Evolutionary conservation across 768 basidiomycete genomes (phyloP).

Genomic region (Russula brevipes): DNA sequence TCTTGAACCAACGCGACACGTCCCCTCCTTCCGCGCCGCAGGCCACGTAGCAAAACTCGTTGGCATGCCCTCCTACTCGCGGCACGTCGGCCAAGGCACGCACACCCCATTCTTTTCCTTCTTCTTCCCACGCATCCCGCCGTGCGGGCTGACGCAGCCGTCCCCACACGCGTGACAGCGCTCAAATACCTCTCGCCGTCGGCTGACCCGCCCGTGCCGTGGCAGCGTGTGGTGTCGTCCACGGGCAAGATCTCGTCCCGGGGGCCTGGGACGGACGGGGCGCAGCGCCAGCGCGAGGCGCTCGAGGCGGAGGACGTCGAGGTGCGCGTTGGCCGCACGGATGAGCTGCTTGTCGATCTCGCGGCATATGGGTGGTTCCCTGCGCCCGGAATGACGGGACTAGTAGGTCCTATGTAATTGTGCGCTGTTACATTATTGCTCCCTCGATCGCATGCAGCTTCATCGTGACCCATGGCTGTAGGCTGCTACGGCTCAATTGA

Average conservation of each 20-base stretch:
- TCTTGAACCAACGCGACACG: background rate
- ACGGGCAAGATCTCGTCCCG: conserved; percentile 75
- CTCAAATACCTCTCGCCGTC: conserved; percentile 65
- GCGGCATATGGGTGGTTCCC: conserved; percentile 67
- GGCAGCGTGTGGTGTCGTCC: conserved; percentile 72
- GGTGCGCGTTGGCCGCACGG: conserved; percentile 52
- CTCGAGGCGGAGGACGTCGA: conserved; percentile 81
- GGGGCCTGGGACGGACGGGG: conserved; percentile 77
- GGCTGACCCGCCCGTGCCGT: conserved; percentile 64
- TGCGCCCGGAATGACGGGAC: conserved; percentile 1
- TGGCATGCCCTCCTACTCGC: conserved; percentile 72
- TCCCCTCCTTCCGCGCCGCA: conserved; percentile 28
- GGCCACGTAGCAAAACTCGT: conserved; percentile 77
- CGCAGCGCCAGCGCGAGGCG: conserved; percentile 66
- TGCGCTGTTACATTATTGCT: background rate
- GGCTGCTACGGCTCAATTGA: background rate
- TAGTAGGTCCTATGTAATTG: background rate
- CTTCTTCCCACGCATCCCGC: background rate
- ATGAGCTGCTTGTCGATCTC: conserved; percentile 56
- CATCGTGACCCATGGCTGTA: background rate
- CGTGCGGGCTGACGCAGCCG: background rate
- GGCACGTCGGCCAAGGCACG: conserved; percentile 78
- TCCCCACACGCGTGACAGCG: conserved; percentile 40
- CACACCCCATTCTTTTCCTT: background rate
- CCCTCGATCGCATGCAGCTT: background rate